Evolutionary conservation across 306 rosid genomes (phyloP).

Genomic region (Lupinus albus): DNA sequence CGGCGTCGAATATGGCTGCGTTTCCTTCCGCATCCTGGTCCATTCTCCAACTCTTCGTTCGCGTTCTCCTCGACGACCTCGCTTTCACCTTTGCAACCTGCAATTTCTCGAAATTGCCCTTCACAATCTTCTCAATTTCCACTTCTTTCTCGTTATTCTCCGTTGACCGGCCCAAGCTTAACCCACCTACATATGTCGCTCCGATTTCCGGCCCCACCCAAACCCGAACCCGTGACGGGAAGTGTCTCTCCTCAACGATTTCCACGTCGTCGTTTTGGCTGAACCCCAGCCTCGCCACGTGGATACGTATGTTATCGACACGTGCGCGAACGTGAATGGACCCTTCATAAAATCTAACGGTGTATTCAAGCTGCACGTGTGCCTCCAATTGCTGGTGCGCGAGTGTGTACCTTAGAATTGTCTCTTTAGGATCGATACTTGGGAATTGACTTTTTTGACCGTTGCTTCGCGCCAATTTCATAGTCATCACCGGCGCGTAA

Average conservation of each 20-base stretch:
- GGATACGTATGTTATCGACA: conserved; percentile 72
- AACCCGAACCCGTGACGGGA: conserved; percentile 68
- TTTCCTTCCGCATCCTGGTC: conserved; percentile 90
- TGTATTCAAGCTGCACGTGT: conserved; percentile 76
- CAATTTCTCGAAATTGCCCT: conserved; percentile 55
- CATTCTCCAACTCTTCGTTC: conserved; percentile 74
- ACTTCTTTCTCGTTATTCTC: conserved; percentile 65
- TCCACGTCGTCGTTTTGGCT: conserved; percentile 52
- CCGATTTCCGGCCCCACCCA: conserved; percentile 94
- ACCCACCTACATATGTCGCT: conserved; percentile 67
- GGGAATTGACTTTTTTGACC: conserved; percentile 47
- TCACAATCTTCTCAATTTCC: conserved; percentile 54
- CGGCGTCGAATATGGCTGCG: conserved; percentile 73
- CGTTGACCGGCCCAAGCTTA: conserved; percentile 83
- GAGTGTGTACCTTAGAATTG: conserved; percentile 63
- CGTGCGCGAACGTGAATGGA: conserved; percentile 72
- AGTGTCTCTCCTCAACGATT: conserved; percentile 64
- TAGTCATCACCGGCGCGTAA: conserved; percentile 73
- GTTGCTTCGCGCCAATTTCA: conserved; percentile 54
- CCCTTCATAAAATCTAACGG: conserved; percentile 63
- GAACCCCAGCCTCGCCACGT: conserved; percentile 66
- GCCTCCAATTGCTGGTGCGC: conserved; percentile 92
- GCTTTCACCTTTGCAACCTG: conserved; percentile 49
- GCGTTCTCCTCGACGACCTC: conserved; percentile 47
- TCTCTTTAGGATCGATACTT: conserved; percentile 55